phyloP scores from a whole-genome alignment of 768 basidiomycete genomes.

The Tulasnella sp. region DNA sequence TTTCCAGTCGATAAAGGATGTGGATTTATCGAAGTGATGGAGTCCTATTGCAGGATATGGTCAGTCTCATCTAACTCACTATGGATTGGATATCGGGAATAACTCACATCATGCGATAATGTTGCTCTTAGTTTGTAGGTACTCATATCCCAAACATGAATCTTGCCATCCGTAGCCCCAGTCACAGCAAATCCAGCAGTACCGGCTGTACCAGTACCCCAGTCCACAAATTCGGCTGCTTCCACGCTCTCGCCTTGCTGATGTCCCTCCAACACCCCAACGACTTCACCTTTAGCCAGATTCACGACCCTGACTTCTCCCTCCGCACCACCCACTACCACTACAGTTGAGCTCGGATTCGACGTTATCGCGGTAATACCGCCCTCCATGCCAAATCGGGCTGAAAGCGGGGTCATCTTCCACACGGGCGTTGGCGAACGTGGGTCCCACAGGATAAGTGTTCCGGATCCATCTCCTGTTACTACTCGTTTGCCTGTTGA shows the following conservation, averaged over 20 bases:
- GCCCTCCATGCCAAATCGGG: slow-evolving; percentile 56
- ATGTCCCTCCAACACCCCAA: slow-evolving; percentile 69
- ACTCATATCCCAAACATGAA: slow-evolving; percentile 85
- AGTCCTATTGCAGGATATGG: slow-evolving; percentile 43
- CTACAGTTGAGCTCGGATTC: slow-evolving; percentile 78
- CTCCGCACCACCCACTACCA: slow-evolving; percentile 73
- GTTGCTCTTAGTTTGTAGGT: slow-evolving; percentile 77
- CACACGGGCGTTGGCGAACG: slow-evolving; percentile 58
- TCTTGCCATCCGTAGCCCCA: slow-evolving; percentile 87
- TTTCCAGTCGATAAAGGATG: slow-evolving; percentile 53
- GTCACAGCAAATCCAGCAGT: slow-evolving; percentile 47
- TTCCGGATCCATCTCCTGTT: slow-evolving; percentile 72
- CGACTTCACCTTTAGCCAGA: slow-evolving; percentile 72
- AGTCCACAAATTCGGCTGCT: slow-evolving; percentile 68
- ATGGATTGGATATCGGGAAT: background rate
- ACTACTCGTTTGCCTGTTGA: slow-evolving; percentile 69
- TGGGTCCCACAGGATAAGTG: slow-evolving; percentile 84
- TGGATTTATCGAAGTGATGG: slow-evolving; percentile 64
- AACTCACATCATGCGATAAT: slow-evolving; percentile 62
- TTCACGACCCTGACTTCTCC: slow-evolving; percentile 83
- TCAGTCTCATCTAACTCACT: background rate
- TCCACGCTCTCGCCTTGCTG: slow-evolving; percentile 81
- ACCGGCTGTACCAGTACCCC: slow-evolving; percentile 39
- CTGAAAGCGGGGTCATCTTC: slow-evolving; percentile 60
- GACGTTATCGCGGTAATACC: slow-evolving; percentile 80